Base-by-base conservation (phyloP, 208 protist genomes). In the Perkinsela sp. region DNA sequence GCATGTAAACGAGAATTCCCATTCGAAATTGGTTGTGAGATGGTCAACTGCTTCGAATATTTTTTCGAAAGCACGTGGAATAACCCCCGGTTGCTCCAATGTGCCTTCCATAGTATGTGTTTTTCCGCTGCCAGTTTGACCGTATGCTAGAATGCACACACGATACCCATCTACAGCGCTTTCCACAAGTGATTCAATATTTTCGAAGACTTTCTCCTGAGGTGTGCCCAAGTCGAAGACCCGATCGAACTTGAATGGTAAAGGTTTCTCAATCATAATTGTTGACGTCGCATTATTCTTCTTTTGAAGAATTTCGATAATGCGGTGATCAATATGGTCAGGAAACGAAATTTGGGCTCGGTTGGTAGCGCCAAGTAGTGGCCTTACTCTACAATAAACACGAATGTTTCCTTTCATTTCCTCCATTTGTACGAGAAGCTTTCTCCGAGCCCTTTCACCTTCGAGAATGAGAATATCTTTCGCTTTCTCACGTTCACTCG, bases 121-220 rank as follows among this genome's bases (percentile, higher is more conserved):
- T 71, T 93, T 91, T 67, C 89, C 86, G 6, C 75, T 83, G 31
- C 89, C 89, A 1, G 89, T 94, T 72, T 93, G 89, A 0, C 89
- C 89, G 70, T 94, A 94, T 0, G 89, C 89, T 48, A 94, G 89
- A 29, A 94, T 78, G 69, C 85, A 92, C 16, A 92, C 82, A 29
- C 80, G 76, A 69, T 91, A 94, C 28, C 89, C 89, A 71, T 94
- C 89, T 66, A 94, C 72, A 1, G 86, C 89, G 68, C 78, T 86
- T 70, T 89, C 75, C 69, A 94, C 82, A n/a, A 92, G 76, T 67
- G 82, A 83, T 78, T 88, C 80, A 6, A 92, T 82, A 0, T 76
- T 30, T 1, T 70, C 57, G 31, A 77, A 77, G 0, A 78, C 67
- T 31, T 83, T 75, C 31, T 66, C 75, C 67, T 88, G 79, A 48